Evolutionary conservation across 2,329 filamentous ascomycete species (phyloP).

Genomic region (Fusarium odoratissimum): DNA sequence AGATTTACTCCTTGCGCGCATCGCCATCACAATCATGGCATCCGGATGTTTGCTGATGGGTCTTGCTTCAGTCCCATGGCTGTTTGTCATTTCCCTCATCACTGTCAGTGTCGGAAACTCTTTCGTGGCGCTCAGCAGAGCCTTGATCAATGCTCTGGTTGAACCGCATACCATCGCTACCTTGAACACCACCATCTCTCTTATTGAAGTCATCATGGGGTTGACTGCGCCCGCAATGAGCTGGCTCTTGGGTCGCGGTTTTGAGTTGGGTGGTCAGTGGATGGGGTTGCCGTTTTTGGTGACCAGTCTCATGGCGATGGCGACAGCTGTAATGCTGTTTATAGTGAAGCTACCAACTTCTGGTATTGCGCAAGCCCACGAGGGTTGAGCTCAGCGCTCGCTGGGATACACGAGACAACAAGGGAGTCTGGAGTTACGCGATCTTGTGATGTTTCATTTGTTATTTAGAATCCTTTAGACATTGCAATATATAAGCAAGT

Average conservation of each 20-base stretch:
- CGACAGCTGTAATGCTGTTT: conserved; percentile 48
- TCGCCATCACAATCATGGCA: conserved; percentile 48
- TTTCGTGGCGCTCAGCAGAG: conserved; percentile 57
- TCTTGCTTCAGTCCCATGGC: conserved; percentile 49
- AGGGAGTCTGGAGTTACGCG: neutral
- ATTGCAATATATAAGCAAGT: neutral
- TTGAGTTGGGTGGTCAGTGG: conserved; percentile 59
- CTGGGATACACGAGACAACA: neutral
- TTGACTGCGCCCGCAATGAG: conserved; percentile 61
- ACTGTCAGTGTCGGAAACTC: conserved; percentile 60
- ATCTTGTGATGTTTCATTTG: neutral
- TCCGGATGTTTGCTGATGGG: conserved; percentile 54
- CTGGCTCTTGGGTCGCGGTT: conserved; percentile 58
- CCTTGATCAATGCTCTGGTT: conserved; percentile 64
- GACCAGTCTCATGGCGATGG: conserved; percentile 48
- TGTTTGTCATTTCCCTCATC: conserved; percentile 56
- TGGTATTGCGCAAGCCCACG: conserved; percentile 34
- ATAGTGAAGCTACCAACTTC: conserved; percentile 43
- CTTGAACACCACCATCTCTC: conserved; percentile 63
- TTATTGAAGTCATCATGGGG: conserved; percentile 62
- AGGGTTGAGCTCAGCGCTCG: neutral
- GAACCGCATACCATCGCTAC: conserved; percentile 65
- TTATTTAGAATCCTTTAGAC: neutral
- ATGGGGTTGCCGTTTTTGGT: conserved; percentile 62
- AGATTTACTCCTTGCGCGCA: conserved; percentile 55